Percentiles rank a stretch among this genome's conserved stretches.
Evolutionary conservation across 257 asterid species (phyloP).

Genomic region (Gardenia jasminoides): DNA sequence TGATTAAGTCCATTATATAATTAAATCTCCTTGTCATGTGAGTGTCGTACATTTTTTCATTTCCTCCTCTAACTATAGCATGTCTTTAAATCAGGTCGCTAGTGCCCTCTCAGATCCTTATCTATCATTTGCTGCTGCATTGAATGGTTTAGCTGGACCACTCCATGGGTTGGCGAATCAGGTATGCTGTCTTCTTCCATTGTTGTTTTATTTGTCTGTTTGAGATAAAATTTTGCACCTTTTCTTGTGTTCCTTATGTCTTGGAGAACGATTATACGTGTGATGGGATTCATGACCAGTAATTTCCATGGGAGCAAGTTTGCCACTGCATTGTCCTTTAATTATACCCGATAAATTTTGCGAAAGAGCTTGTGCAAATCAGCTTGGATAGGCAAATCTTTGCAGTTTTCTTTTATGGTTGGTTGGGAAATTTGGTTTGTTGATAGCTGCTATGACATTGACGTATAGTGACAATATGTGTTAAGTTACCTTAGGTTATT

Average conservation of each 20-base stretch:
- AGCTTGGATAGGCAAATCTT: neutral
- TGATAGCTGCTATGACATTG: neutral
- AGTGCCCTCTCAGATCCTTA: conserved; percentile 99
- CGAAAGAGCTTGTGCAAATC: neutral
- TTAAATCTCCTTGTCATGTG: neutral
- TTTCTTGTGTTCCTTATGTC: neutral
- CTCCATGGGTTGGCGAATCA: conserved; percentile 99
- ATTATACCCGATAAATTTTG: too few species aligned
- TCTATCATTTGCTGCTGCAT: conserved; percentile 98
- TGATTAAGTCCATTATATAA: neutral
- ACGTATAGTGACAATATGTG: neutral
- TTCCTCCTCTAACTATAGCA: conserved; percentile 1
- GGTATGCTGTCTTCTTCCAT: conserved; percentile 43
- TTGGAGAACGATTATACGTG: too few species aligned
- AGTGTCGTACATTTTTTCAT: neutral
- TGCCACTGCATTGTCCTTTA: neutral
- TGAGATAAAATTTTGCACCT: conserved; percentile 6
- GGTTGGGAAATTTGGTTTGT: neutral
- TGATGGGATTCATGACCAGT: neutral
- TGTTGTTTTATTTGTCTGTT: neutral
- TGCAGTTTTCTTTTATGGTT: neutral
- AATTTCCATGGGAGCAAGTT: neutral
- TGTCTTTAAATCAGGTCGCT: conserved; percentile 62
- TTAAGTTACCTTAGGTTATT: neutral
- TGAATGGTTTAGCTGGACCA: conserved; percentile 99